These are phyloP conservation scores for Hymenoscyphus scutula DNA, from an alignment of 2,329 filamentous ascomycete species.

Conservation along the genomic window DNA sequence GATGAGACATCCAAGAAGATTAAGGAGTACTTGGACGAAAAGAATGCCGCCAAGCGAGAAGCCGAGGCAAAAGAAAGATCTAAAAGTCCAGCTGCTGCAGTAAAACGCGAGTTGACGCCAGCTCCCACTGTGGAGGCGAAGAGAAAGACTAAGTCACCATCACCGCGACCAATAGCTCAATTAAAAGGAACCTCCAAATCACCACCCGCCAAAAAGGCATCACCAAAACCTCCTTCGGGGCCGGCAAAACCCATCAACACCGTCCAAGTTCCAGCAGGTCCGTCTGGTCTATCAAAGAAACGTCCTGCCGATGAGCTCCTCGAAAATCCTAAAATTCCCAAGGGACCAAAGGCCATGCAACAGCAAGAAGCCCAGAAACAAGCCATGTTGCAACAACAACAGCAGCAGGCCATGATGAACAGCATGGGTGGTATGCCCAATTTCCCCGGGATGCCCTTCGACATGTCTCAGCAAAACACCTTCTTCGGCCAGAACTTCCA, in stretches of 20 bases:
- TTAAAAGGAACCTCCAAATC: conserved; percentile 36
- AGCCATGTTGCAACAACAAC: conserved; percentile 39
- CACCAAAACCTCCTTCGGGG: conserved; percentile 38
- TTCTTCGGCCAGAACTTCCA: conserved; percentile 31
- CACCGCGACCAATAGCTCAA: conserved; percentile 35
- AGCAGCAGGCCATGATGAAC: conserved; percentile 49
- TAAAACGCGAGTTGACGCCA: conserved; percentile 36
- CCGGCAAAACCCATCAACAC: conserved; percentile 28
- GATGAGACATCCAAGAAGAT: conserved; percentile 76
- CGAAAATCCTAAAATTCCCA: conserved; percentile 63
- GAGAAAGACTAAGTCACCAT: conserved; percentile 39
- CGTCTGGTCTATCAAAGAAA: conserved; percentile 57
- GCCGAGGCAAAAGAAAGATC: conserved; percentile 43
- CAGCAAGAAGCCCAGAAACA: conserved; percentile 44
- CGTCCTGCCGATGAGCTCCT: conserved; percentile 72
- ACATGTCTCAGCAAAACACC: conserved; percentile 19
- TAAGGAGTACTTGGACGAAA: conserved; percentile 66
- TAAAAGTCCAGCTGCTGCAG: conserved; percentile 43
- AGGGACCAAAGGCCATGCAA: conserved; percentile 64
- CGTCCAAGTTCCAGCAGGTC: conserved; percentile 1
- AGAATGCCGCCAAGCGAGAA: conserved; percentile 43
- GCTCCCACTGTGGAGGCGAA: conserved; percentile 35
- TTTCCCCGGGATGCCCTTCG: conserved; percentile 36
- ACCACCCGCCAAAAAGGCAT: conserved; percentile 33
- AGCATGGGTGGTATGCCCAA: conserved; percentile 37